A percentile compares a stretch with the other conserved stretches of the same genome.
phyloP scores from a whole-genome alignment of 768 basidiomycete species.

The Kwoniella shandongensis region DNA sequence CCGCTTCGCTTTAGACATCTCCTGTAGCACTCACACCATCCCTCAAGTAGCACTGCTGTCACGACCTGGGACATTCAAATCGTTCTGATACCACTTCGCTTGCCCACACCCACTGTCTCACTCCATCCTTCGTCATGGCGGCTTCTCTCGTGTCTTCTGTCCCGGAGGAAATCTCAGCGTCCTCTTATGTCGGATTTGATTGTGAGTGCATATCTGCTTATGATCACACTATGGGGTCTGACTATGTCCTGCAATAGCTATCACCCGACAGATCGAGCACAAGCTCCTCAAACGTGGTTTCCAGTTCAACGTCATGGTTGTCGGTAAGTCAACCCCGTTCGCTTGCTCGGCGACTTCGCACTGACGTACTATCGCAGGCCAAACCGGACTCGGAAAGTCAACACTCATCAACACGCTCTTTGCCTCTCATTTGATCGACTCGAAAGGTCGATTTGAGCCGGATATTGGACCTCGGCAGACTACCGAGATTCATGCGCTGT shows the following conservation, averaged over 20 bases:
- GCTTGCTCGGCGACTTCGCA: background rate
- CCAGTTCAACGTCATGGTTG: conserved; percentile 98
- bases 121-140: conserved; percentile 50
- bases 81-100: too few relatives aligned
- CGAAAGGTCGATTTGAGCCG: conserved; percentile 85
- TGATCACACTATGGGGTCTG: background rate
- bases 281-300: conserved; percentile 98
- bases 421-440: conserved; percentile 95
- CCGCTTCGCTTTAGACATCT: background rate
- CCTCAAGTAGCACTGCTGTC: too few relatives aligned
- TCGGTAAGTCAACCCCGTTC: conserved; percentile 61
- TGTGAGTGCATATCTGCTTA: conserved; percentile 47
- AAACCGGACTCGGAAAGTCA: conserved; percentile 97
- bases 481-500: conserved; percentile 92
- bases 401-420: conserved; percentile 99
- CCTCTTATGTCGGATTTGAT: conserved; percentile 96
- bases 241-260: conserved; percentile 56
- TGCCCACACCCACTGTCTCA: too few relatives aligned
- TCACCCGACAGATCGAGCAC: conserved; percentile 96
- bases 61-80: too few relatives aligned
- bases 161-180: conserved; percentile 77
- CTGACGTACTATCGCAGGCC: conserved; percentile 61
- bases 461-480: conserved; percentile 92
- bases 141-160: conserved; percentile 55
- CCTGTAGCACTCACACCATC: background rate